Base-by-base conservation (phyloP, 1,284 basidiomycete genomes). In the Cryptococcus sp. region DNA sequence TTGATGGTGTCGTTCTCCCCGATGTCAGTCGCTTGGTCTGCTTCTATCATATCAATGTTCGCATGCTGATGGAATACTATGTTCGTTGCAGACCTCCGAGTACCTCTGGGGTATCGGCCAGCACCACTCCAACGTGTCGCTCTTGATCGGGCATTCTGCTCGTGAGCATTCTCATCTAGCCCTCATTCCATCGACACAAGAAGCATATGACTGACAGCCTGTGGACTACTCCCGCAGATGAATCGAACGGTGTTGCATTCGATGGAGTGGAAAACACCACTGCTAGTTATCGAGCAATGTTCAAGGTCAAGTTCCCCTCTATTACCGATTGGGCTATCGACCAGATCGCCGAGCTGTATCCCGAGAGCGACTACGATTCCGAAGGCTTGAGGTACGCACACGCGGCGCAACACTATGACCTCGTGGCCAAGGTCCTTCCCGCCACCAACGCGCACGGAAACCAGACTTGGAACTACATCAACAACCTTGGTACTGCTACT, bases 1-100 rank as follows among this genome's bases (percentile, higher is more conserved):
- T 80, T 8, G 84, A 85, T 59, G 84, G 84, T 0, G 72, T 76
- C 0, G 81, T 84, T 68, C 62, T 85, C 39, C 79, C 77, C 0
- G 80, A 55, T 38, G 51, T 52, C 11, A 43, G 51, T 45, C 13
- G 29, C 7, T 17, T 4, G 3, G 11, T 19, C 17, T 23, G 34
- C 29, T 29, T 8, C 26, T 43, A 20, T 7, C 4, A 43, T 17
- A 37, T 10, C 17, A 19, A 39, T 41, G 41, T 25, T 26, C 39
- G 2, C 8, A 29, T 26, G 39, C 39, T 34, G 8, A 34, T 13
- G 29, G 5, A 2, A 4, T 34, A 34, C 29, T n/a, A 13, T 34
- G 29, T 10, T 34, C 29, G 3, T 10, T 34, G 22, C 20, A 79
- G 20, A 70, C 78, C 53, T 80, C 83, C 41, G 52, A 64, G 46